These are phyloP conservation scores for Claviceps spartinae DNA, from an alignment of 2,329 filamentous ascomycete species.

Conservation along the genomic window DNA sequence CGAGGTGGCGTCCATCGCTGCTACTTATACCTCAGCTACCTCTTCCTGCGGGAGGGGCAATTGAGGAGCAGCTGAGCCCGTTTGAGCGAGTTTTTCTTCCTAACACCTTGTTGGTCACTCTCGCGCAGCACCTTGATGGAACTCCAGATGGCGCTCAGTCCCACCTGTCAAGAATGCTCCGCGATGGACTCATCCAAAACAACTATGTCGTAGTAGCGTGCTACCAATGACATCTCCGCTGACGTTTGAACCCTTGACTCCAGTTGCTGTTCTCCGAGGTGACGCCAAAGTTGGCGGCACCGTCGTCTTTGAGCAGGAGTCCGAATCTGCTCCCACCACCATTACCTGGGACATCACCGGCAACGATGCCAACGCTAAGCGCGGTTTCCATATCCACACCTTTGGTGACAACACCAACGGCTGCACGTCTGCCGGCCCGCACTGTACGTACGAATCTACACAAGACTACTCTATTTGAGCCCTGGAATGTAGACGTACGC, in stretches of 20 bases:
- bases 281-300: slow-evolving; percentile 91
- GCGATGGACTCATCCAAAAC: slow-evolving; percentile 16
- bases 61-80: slow-evolving; percentile 26
- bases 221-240: slow-evolving; percentile 3
- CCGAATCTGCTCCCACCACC: slow-evolving; percentile 69
- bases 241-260: slow-evolving; percentile 7
- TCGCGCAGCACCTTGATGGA: slow-evolving; percentile 29
- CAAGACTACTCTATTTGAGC: slow-evolving; percentile 7
- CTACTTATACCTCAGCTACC: slow-evolving; percentile 12
- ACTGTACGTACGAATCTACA: slow-evolving; percentile 52
- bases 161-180: slow-evolving; percentile 13
- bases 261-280: slow-evolving; percentile 94
- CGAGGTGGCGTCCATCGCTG: neutral
- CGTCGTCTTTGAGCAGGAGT: slow-evolving; percentile 86
- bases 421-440: slow-evolving; percentile 94
- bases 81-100: slow-evolving; percentile 44
- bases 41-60: slow-evolving; percentile 7
- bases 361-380: slow-evolving; percentile 88
- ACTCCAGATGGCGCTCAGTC: slow-evolving; percentile 29
- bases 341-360: slow-evolving; percentile 87
- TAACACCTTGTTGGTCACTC: slow-evolving; percentile 9
- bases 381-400: slow-evolving; percentile 96
- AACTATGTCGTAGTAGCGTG: neutral
- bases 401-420: slow-evolving; percentile 99
- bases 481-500: neutral